Conservation (phyloP, 2,329 filamentous ascomycete genomes). For the Microcera coccophila region DNA sequence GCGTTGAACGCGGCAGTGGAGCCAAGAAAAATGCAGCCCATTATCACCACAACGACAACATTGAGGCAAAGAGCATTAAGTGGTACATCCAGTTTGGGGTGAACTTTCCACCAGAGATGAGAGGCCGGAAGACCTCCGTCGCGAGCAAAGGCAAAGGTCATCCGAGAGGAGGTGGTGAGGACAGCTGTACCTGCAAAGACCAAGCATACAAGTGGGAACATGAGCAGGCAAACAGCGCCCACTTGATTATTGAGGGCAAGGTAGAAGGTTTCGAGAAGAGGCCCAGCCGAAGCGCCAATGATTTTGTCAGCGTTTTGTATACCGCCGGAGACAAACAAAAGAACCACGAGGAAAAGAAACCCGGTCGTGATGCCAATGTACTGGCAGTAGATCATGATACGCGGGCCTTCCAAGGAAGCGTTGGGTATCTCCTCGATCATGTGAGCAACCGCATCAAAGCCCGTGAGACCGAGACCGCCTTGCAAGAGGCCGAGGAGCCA, state of each 20-base stretch:
- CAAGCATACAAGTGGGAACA: slow-evolving; percentile 62
- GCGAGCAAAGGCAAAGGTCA: slow-evolving; percentile 61
- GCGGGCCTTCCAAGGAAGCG: slow-evolving; percentile 28
- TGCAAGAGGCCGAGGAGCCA: slow-evolving; percentile 34
- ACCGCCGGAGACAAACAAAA: slow-evolving; percentile 61
- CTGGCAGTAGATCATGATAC: slow-evolving; percentile 52
- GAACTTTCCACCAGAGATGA: slow-evolving; percentile 56
- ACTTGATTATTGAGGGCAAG: slow-evolving; percentile 59
- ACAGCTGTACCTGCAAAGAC: slow-evolving; percentile 61
- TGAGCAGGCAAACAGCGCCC: slow-evolving; percentile 61
- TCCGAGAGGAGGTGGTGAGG: slow-evolving; percentile 63
- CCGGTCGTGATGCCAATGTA: slow-evolving; percentile 60
- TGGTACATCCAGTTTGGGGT: slow-evolving; percentile 58
- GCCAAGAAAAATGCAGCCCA: slow-evolving; percentile 67
- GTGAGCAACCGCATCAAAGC: slow-evolving; percentile 34
- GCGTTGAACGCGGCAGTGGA: slow-evolving; percentile 64
- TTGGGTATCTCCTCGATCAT: slow-evolving; percentile 36
- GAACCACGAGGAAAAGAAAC: slow-evolving; percentile 57
- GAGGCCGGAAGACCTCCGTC: slow-evolving; percentile 65
- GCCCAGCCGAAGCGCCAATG: slow-evolving; percentile 53
- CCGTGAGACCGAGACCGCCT: slow-evolving; percentile 32
- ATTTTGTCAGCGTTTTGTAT: slow-evolving; percentile 42
- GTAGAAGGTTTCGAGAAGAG: slow-evolving; percentile 59
- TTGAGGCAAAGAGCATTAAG: slow-evolving; percentile 63
- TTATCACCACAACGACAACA: slow-evolving; percentile 58